Percentiles rank a stretch among this genome's conserved stretches.
These are phyloP conservation scores for Penicillium sp. DNA, from an alignment of 2,329 filamentous ascomycete species.

Conservation along the genomic window DNA sequence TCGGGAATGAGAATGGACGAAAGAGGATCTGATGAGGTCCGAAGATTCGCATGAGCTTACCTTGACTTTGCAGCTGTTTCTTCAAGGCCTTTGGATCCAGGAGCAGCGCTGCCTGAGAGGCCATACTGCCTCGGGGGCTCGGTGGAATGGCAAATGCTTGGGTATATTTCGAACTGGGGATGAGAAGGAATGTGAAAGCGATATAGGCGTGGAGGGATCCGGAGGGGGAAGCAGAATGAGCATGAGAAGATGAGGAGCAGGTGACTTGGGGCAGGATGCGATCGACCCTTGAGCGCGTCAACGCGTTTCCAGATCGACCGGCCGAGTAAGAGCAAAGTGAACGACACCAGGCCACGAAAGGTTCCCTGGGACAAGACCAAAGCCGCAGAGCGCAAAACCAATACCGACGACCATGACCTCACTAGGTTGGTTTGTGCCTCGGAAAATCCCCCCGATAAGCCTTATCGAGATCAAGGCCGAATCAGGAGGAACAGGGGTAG, in stretches of 20 bases:
- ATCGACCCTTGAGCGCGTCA: too few relatives aligned
- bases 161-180: too few relatives aligned
- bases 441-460: conserved; percentile 27
- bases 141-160: background rate
- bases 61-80: conserved; percentile 33
- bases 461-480: background rate
- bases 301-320: too few relatives aligned
- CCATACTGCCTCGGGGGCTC: conserved; percentile 25
- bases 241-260: too few relatives aligned
- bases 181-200: too few relatives aligned
- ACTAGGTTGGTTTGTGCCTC: too few relatives aligned
- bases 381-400: conserved; percentile 3
- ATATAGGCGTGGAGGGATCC: too few relatives aligned
- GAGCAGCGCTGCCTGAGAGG: conserved; percentile 39
- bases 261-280: background rate
- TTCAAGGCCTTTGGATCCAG: conserved; percentile 41
- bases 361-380: background rate
- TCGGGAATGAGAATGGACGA: too few relatives aligned
- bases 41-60: conserved; percentile 21
- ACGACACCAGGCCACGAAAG: too few relatives aligned
- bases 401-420: conserved; percentile 18
- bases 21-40: too few relatives aligned
- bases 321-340: too few relatives aligned
- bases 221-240: too few relatives aligned
- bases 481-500: background rate